phyloP scores from a whole-genome alignment of 2,329 filamentous ascomycete genomes.

The Fusarium tuaranense region DNA sequence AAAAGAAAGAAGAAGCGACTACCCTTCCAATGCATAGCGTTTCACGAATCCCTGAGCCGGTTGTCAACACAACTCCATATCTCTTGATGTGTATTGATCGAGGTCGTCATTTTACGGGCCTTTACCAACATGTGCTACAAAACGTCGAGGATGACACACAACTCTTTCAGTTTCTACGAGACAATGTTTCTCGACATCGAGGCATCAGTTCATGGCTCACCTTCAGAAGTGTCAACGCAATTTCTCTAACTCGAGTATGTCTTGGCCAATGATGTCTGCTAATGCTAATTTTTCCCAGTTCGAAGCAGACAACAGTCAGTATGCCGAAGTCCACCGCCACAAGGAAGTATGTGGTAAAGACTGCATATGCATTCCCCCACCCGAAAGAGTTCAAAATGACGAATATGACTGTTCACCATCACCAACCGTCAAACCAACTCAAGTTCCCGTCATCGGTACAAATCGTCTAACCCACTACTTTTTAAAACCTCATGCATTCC shows the following conservation, averaged over 20 bases:
- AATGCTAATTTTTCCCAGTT: not conserved
- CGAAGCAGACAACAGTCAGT: not conserved
- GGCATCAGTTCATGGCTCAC: not conserved
- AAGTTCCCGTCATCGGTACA: not conserved
- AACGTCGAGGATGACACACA: not conserved
- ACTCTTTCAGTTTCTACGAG: not conserved
- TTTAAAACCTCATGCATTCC: not conserved
- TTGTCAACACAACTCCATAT: not conserved
- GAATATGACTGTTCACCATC: not conserved
- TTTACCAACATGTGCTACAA: not conserved
- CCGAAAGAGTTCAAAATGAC: not conserved
- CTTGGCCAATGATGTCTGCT: no score
- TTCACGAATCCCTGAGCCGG: no score
- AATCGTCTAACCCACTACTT: not conserved
- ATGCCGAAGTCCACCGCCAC: not conserved
- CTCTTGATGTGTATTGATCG: not conserved
- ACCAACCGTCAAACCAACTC: not conserved
- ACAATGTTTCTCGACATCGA: not conserved
- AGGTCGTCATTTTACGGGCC: not conserved
- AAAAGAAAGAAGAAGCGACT: not conserved
- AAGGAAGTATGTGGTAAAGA: not conserved
- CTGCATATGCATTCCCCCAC: not conserved
- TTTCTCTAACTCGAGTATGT: not conserved
- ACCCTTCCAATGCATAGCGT: not conserved
- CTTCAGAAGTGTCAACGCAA: not conserved